Evolutionary conservation across 2,329 filamentous ascomycete genomes (phyloP).

Genomic region (Pochonia chlamydosporia): DNA sequence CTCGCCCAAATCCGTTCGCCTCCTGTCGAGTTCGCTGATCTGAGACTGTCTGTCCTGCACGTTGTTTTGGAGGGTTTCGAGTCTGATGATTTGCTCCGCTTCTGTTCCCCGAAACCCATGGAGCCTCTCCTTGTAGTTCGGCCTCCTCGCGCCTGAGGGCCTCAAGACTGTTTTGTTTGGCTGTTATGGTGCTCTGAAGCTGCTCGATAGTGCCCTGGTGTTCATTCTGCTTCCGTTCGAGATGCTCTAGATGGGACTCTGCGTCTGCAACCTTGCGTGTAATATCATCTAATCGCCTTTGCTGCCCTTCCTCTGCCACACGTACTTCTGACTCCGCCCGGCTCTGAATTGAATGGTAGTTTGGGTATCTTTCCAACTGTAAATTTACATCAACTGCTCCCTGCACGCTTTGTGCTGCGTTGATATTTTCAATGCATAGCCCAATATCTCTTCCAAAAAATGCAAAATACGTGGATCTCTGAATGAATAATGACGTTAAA

Average conservation of each 20-base stretch:
- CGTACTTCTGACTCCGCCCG: background rate
- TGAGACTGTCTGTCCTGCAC: background rate
- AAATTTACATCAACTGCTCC: background rate
- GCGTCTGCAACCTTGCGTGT: background rate
- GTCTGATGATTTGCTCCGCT: background rate
- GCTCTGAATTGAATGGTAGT: background rate
- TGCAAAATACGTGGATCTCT: background rate
- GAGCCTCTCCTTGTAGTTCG: background rate
- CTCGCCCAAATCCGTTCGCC: background rate
- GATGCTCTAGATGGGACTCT: background rate
- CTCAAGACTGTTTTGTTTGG: background rate
- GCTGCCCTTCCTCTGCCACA: background rate
- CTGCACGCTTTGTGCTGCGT: background rate
- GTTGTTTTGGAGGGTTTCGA: background rate
- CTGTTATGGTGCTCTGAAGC: background rate
- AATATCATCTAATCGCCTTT: background rate
- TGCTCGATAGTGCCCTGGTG: background rate
- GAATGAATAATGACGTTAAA: background rate
- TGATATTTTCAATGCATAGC: background rate
- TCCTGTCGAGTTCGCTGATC: background rate
- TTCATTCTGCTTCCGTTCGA: background rate
- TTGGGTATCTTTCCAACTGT: background rate
- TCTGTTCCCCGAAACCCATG: background rate
- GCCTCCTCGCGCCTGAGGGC: background rate
- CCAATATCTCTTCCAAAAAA: background rate